Conservation (phyloP, 208 protist genomes). For the Herpetomonas tarakana region DNA sequence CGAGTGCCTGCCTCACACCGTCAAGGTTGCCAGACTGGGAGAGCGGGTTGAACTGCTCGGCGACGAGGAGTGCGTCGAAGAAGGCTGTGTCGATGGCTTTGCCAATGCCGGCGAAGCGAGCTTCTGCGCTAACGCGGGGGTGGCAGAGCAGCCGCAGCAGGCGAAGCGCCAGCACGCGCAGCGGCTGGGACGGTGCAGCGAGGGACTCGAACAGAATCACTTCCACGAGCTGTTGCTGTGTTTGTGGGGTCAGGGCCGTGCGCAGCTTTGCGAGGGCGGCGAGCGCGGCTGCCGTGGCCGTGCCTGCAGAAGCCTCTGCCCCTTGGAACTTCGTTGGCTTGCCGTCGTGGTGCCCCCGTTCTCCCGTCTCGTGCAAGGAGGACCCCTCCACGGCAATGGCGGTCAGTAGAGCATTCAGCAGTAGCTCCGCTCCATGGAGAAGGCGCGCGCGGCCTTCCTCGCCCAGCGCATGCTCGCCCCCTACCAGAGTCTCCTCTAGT, state of each 20-base stretch:
- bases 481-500: too few species aligned
- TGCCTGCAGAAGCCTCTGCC: slow-evolving; percentile 4
- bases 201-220: slow-evolving; percentile 72
- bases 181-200: slow-evolving; percentile 45
- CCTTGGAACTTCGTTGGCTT: not conserved
- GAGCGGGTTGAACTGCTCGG: slow-evolving; percentile 72
- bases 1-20: slow-evolving; percentile 59
- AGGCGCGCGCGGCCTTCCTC: slow-evolving; percentile 43
- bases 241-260: slow-evolving; percentile 19
- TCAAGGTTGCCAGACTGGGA: slow-evolving; percentile 62
- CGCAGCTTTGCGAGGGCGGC: slow-evolving; percentile 35
- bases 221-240: slow-evolving; percentile 50
- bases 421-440: slow-evolving; percentile 58
- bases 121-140: slow-evolving; percentile 7
- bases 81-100: slow-evolving; percentile 23
- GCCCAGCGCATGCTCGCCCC: too few species aligned
- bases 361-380: not conserved
- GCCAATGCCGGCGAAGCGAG: slow-evolving; percentile 21
- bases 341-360: not conserved
- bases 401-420: slow-evolving; percentile 52
- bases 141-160: slow-evolving; percentile 66
- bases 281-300: slow-evolving; percentile 9
- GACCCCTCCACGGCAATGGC: slow-evolving; percentile 32
- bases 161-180: slow-evolving; percentile 67
- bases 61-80: slow-evolving; percentile 31